Base-by-base conservation (phyloP, 345 rosid species). In the Viola odorata region DNA sequence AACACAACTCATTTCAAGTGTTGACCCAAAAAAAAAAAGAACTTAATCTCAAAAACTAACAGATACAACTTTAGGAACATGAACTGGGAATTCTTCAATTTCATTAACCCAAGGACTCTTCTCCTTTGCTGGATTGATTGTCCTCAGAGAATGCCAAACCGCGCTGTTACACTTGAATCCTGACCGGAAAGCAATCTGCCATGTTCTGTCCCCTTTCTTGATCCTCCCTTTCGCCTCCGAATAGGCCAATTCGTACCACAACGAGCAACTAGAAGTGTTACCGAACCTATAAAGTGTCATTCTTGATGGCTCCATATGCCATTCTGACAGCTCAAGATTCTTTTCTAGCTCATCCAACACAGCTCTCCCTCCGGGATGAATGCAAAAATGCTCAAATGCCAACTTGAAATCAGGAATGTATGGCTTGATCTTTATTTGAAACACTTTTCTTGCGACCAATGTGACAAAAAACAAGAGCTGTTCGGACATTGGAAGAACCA, bases 281-380 rank as follows among this genome's bases (percentile, higher is more conserved):
- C 98, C 98, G 62, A 91, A 91, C 69, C 96, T 76, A 70, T 82
- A 75, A 0, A 91, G 76, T 0, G 98, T 85, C 98, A 91, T 91
- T 59, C 97, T 84, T 37, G 98, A 91, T 8, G 98, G 91, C 69
- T 91, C 98, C 98, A 91, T 88, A 55, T 91, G 98, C 94, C 88
- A 80, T 0, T 86, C 88, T 0, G 74, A 73, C 3, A 91, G 78
- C 47, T 86, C 87, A 7, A 91, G 81, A 42, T 84, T 88, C 72
- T 91, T 91, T 83, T 91, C 96, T 0, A 91, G 65, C 76, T 91
- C 98, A 5, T 91, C 98, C 1, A 91, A 70, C 45, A 91, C 97
- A 0, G 96, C 97, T 65, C 97, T 82, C 12, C 32, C 32, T 23
- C 32, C 32, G 2, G 32, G 1, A 23, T 23, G 32, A 23, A 23